Evolutionary conservation across 2,329 filamentous ascomycete species (phyloP), one percentile per base, ranked within the genome.

Genomic region (Blastomyces emzantsi): DNA sequence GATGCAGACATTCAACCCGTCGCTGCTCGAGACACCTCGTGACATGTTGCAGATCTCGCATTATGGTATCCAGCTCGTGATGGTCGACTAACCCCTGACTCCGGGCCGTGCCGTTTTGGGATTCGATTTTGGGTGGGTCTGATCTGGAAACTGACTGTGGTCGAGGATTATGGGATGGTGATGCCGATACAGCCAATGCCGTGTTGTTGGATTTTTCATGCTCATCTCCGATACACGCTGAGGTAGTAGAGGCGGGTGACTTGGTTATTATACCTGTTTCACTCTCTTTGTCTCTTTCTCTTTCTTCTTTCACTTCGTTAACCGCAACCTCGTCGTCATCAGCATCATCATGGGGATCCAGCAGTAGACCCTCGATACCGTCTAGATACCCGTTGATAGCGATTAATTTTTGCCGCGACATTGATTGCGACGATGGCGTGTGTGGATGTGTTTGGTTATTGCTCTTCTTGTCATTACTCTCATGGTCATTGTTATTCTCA

Each of bases 1-100:
- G 86, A 67, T 87, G 84, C 79, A 85, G 68, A 3, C 70, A 69
- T 63, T 76, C 71, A 39, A 62, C 57, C 56, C 65, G 78, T 66
- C 68, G 69, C 62, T 67, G 62, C 36, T 68, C 63, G 15, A 75
- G 60, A 45, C 74, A 69, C 2, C 49, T 49, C 49, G 71, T 72
- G 8, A 74, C 67, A 6, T 36, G n/a, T 47, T 58, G 61, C 25
- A 62, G 28, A 22, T 58, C 45, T n/a, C 54, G 13, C 28, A 52
- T 43, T 9, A 63, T 25, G 2, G 30, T 4, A 33, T 49, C 25
- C 25, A 59, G 17, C 19, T 57, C 30, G 36, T 28, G 8, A n/a
- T 43, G 36, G 39, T 41, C 15, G 19, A 22, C 52, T 33, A 1
- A 15, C 41, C 15, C 17, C 8, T 43, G 41, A 43, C 15, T 43